Percentiles rank a stretch among this genome's conserved stretches.
Conservation (phyloP, 2,329 filamentous ascomycete genomes). For the Botrytis tulipae region DNA sequence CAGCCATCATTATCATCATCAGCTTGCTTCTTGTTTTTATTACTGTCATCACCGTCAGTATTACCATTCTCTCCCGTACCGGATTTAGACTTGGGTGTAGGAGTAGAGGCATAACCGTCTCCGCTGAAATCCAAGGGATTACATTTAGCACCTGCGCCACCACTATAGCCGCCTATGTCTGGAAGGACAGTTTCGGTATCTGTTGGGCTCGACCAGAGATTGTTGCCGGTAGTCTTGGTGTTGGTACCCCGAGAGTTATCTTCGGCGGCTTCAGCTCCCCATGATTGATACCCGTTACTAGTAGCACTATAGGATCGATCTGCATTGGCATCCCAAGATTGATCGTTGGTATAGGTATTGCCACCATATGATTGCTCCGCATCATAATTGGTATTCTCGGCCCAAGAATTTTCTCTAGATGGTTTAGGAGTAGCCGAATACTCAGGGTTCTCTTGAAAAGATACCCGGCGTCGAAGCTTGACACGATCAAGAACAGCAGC, state of each 20-base stretch:
- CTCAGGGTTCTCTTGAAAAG: neutral
- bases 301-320: neutral
- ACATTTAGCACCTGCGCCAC: neutral
- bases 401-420: neutral
- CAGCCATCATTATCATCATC: conserved; percentile 2
- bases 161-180: conserved; percentile 1
- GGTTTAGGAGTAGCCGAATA: neutral
- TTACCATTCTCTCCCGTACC: neutral
- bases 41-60: neutral
- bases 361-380: neutral
- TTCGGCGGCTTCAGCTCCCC: neutral
- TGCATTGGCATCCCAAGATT: conserved; percentile 9
- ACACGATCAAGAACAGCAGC: neutral
- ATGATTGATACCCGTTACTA: neutral
- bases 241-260: neutral
- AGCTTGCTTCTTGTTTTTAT: neutral
- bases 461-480: neutral
- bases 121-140: neutral
- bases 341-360: neutral
- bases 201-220: neutral
- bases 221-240: neutral
- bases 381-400: neutral
- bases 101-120: neutral
- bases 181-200: neutral
- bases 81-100: neutral